Evolutionary conservation across 768 basidiomycete species (phyloP), one percentile per base, ranked within the genome.

Genomic region (Xanthoconium purpureum): DNA sequence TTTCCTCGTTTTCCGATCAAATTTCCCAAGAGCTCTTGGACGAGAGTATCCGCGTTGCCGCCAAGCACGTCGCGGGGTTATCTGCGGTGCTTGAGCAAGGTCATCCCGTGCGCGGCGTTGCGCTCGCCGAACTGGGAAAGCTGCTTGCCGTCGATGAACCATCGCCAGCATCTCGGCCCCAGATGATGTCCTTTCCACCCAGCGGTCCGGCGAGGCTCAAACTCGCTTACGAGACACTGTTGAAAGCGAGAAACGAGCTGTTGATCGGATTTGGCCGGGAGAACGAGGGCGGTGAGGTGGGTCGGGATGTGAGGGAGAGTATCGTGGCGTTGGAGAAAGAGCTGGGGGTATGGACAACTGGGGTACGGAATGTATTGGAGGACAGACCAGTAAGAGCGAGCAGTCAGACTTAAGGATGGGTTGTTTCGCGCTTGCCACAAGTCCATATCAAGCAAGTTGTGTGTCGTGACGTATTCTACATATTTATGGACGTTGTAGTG

Each of bases 91-190:
- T 92, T 17, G 70, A 75, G 0, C 68, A 75, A 11, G 89, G 88
- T 2, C 94, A 96, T 67, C 93, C 94, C 0, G 80, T 88, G 1
- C 79, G 89, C 1, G 91, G 83, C 0, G 74, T 95, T 24, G 84
- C 88, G 5, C 73, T 87, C 9, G 84, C 87, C 3, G 93, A 95
- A 68, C 76, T 91, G 7, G 92, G 89, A 0, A 94, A 93, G 72
- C 73, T 94, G 8, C 77, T 94, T 7, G 82, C 83, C 0, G 87
- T 93, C 0, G 89, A 93, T 62, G 90, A 92, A 65, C 85, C 84
- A 0, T 69, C 72, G 4, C 81, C 84, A 2, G 57, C 61, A 14
- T 43, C 59, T 63, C 17, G 66, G 35, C 18, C 56, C 30, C 40
- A 58, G 29, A 58, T 54, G 13, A 54, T 62, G 15, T 38, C 66